Conservation (phyloP, 108 stramenopile species). For the Bacterosira constricta region DNA sequence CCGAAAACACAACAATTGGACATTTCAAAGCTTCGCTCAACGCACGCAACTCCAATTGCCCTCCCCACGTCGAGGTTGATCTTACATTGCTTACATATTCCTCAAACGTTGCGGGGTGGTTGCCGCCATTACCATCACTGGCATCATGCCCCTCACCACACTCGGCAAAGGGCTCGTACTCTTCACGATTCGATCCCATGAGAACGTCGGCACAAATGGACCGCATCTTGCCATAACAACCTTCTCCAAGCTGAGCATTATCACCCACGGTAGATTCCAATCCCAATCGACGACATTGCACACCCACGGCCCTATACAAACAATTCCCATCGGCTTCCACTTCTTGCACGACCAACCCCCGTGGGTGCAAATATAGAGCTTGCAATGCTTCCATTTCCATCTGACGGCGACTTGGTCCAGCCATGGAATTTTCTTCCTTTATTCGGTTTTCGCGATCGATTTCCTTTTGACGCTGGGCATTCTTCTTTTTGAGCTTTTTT, state of each 20-base stretch:
- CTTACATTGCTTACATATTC: slow-evolving; percentile 85
- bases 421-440: slow-evolving; percentile 53
- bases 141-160: slow-evolving; percentile 56
- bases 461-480: slow-evolving; percentile 48
- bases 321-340: slow-evolving; percentile 95
- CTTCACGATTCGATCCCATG: slow-evolving; percentile 61
- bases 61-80: slow-evolving; percentile 93
- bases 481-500: slow-evolving; percentile 68
- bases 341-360: slow-evolving; percentile 68
- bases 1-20: slow-evolving; percentile 87
- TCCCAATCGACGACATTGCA: slow-evolving; percentile 58
- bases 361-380: slow-evolving; percentile 48
- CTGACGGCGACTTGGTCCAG: slow-evolving; percentile 63
- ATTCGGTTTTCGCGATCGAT: slow-evolving; percentile 51
- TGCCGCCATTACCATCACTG: slow-evolving; percentile 7
- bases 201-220: slow-evolving; percentile 65
- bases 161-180: slow-evolving; percentile 93
- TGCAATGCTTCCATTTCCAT: slow-evolving; percentile 69
- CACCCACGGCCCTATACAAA: slow-evolving; percentile 92
- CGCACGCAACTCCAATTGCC: slow-evolving; percentile 95
- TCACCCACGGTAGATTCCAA: slow-evolving; percentile 13
- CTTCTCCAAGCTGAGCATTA: background rate
- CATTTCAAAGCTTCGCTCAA: slow-evolving; percentile 73
- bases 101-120: slow-evolving; percentile 69
- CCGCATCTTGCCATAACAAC: slow-evolving; percentile 41